These are phyloP conservation scores for Arabidopsis hybrid DNA, from an alignment of 441 rosid species.

Conservation along the genomic window DNA sequence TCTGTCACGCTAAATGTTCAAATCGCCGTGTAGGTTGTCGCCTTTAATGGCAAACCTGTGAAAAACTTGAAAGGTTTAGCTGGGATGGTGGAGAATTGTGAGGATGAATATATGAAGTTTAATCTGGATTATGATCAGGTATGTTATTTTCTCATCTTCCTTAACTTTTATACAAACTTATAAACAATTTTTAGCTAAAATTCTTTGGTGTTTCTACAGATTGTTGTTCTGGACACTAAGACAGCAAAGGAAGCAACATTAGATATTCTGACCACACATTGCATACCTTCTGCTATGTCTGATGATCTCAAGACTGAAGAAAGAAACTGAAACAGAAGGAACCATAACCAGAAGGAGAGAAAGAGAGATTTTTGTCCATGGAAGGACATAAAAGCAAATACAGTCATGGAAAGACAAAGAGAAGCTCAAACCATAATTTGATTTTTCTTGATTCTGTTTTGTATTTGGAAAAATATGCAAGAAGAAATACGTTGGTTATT, in stretches of 20 bases:
- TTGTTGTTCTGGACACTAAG: constrained; percentile 72
- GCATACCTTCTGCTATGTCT: constrained; percentile 92
- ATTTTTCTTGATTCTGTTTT: constrained; percentile 17
- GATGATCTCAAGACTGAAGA: constrained; percentile 71
- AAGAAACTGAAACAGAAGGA: constrained; percentile 14
- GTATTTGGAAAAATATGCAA: constrained; percentile 26
- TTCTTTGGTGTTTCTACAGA: constrained; percentile 48
- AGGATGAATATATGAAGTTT: constrained; percentile 80
- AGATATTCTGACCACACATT: constrained; percentile 83
- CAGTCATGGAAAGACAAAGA: constrained; percentile 21
- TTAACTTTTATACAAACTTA: not conserved
- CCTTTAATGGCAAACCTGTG: constrained; percentile 88
- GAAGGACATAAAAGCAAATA: constrained; percentile 17
- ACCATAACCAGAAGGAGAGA: constrained; percentile 7
- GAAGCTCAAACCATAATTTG: constrained; percentile 5
- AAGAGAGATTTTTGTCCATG: constrained; percentile 14
- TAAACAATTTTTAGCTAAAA: constrained; percentile 1
- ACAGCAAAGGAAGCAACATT: constrained; percentile 81
- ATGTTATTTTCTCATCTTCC: constrained; percentile 25
- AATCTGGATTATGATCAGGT: constrained; percentile 92
- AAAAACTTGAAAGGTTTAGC: constrained; percentile 85
- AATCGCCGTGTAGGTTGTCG: constrained; percentile 63
- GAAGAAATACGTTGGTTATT: not conserved
- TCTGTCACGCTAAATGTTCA: constrained; percentile 13
- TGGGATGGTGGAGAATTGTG: constrained; percentile 80